These are phyloP conservation scores for Alternaria sp. DNA, from an alignment of 2,329 filamentous ascomycete genomes.

Conservation along the genomic window DNA sequence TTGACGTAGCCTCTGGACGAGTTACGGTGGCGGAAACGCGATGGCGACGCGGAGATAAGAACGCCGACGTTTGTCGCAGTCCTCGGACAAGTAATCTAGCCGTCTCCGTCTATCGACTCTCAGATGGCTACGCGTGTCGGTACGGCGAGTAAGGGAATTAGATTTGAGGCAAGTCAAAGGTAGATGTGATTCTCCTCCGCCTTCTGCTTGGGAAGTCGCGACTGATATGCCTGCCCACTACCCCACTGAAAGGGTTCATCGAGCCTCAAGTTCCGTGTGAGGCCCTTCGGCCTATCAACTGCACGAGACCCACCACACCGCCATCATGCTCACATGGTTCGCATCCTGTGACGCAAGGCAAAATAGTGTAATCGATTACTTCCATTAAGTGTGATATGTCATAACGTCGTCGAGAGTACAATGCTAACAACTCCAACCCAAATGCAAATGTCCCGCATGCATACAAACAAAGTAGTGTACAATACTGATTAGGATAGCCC, in stretches of 20 bases:
- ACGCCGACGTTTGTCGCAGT: background rate
- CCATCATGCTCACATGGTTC: background rate
- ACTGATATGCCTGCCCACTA: background rate
- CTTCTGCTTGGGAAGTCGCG: background rate
- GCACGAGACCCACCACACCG: conserved; percentile 4
- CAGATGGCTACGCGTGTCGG: background rate
- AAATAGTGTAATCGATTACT: background rate
- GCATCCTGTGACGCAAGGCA: background rate
- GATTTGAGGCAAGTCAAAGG: background rate
- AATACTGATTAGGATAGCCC: background rate
- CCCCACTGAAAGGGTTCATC: background rate
- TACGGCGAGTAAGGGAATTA: background rate
- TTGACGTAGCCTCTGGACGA: conserved; percentile 31
- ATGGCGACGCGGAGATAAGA: conserved; percentile 18
- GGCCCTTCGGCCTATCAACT: conserved; percentile 2
- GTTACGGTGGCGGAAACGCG: conserved; percentile 12
- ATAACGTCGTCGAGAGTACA: background rate
- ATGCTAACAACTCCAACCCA: background rate
- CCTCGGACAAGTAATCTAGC: conserved; percentile 16
- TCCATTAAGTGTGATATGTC: background rate
- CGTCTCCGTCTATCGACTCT: conserved; percentile 1
- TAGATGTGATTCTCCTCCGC: background rate
- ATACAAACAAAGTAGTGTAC: background rate
- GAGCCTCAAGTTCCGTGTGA: conserved; percentile 3
- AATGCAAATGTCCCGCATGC: conserved; percentile 1